Conservation (phyloP, 495 filamentous ascomycete genomes). For the Thermochaetoides thermophila region DNA sequence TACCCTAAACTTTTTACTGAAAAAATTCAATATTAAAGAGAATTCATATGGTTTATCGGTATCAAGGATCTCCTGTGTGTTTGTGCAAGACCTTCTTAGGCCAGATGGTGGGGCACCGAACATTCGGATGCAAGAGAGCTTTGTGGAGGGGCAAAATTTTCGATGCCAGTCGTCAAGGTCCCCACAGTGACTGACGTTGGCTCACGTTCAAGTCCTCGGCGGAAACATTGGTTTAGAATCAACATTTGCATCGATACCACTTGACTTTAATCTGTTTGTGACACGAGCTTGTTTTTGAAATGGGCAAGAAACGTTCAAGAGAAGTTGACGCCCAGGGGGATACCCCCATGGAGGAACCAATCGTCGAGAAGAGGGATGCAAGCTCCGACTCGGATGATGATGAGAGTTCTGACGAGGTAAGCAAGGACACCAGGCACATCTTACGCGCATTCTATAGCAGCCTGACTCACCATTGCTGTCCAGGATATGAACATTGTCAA, state of each 20-base stretch:
- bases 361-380: conserved; percentile 2
- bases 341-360: conserved; percentile 5
- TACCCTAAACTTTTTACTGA: too few relatives aligned
- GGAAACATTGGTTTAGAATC: background rate
- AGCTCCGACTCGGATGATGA: conserved; percentile 3
- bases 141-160: conserved; percentile 6
- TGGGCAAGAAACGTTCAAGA: conserved; percentile 14
- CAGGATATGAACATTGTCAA: conserved; percentile 83
- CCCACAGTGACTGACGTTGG: conserved; percentile 2
- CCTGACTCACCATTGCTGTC: background rate
- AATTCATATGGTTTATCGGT: too few relatives aligned
- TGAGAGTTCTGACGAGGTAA: conserved; percentile 7
- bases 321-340: conserved; percentile 11
- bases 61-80: too few relatives aligned
- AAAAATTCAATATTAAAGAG: too few relatives aligned
- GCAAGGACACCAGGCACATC: background rate
- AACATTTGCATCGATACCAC: background rate
- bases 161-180: conserved; percentile 7
- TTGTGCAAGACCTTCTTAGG: too few relatives aligned
- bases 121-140: too few relatives aligned
- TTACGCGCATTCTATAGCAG: background rate
- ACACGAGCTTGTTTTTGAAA: background rate
- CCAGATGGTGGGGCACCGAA: too few relatives aligned
- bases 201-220: background rate
- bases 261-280: background rate